These are phyloP conservation scores for Tetratostichococcus sp. DNA, from an alignment of 139 green algal genomes.

Conservation along the genomic window DNA sequence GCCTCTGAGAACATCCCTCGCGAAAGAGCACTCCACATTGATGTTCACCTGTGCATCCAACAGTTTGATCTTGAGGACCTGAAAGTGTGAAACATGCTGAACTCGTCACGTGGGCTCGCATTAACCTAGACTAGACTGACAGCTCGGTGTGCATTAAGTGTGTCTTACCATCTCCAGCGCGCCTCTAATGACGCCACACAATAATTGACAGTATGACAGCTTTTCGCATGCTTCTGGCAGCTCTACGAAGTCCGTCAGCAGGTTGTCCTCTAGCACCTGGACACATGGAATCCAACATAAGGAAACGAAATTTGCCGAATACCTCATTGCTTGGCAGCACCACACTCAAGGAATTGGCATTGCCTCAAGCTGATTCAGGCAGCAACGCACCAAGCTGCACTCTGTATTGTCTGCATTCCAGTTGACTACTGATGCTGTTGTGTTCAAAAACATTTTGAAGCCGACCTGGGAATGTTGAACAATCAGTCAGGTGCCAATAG, in stretches of 20 bases:
- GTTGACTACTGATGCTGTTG: constrained; percentile 60
- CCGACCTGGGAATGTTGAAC: constrained; percentile 26
- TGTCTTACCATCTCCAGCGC: constrained; percentile 83
- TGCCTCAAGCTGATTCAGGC: too few species aligned
- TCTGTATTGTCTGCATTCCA: constrained; percentile 82
- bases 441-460: constrained; percentile 91
- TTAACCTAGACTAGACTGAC: too few species aligned
- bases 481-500: too few species aligned
- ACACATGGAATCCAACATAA: background rate
- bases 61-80: background rate
- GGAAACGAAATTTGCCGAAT: background rate
- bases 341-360: background rate
- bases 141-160: too few species aligned
- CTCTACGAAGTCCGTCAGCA: constrained; percentile 95
- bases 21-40: constrained; percentile 71
- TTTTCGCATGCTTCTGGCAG: constrained; percentile 69
- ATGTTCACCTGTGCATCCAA: constrained; percentile 72
- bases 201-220: constrained; percentile 86
- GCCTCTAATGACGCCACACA: constrained; percentile 87
- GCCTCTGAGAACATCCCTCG: constrained; percentile 77
- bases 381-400: constrained; percentile 85
- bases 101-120: too few species aligned
- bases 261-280: constrained; percentile 87
- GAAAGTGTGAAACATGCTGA: too few species aligned
- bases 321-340: background rate